Conservation (phyloP, 441 rosid species). For the Kokia cookei region DNA sequence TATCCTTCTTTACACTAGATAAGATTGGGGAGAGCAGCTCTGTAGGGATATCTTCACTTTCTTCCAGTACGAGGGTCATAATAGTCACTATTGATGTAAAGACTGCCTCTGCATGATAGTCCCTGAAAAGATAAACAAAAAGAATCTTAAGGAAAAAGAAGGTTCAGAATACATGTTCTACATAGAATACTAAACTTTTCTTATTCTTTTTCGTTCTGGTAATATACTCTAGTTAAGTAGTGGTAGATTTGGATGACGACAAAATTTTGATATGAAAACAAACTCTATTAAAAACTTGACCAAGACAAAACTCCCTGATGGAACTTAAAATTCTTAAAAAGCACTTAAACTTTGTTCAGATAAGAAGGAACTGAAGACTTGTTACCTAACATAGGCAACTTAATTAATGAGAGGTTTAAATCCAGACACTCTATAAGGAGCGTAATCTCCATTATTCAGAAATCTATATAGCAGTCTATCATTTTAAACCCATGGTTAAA, state of each 20-base stretch:
- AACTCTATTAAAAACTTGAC: not conserved
- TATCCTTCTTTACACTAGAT: slow-evolving; percentile 51
- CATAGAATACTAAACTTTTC: not conserved
- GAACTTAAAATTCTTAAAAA: not conserved
- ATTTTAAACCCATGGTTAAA: not conserved
- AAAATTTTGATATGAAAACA: not conserved
- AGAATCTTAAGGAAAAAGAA: not conserved
- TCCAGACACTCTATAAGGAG: not conserved
- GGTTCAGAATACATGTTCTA: not conserved
- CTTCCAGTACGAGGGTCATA: slow-evolving; percentile 88
- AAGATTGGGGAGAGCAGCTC: slow-evolving; percentile 79
- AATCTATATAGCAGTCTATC: not conserved
- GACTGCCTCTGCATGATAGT: slow-evolving; percentile 69
- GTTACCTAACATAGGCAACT: not conserved
- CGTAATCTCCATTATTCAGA: not conserved
- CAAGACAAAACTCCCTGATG: not conserved
- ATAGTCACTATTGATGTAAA: slow-evolving; percentile 83
- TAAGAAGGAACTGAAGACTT: not conserved
- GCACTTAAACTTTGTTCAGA: not conserved
- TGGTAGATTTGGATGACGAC: not conserved
- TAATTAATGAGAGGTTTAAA: not conserved
- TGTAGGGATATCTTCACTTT: slow-evolving; percentile 87
- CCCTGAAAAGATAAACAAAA: slow-evolving; percentile 41
- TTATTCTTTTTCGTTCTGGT: not conserved
- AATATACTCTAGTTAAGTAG: not conserved